phyloP scores from a whole-genome alignment of 495 filamentous ascomycete genomes.

The Podospora sp. region DNA sequence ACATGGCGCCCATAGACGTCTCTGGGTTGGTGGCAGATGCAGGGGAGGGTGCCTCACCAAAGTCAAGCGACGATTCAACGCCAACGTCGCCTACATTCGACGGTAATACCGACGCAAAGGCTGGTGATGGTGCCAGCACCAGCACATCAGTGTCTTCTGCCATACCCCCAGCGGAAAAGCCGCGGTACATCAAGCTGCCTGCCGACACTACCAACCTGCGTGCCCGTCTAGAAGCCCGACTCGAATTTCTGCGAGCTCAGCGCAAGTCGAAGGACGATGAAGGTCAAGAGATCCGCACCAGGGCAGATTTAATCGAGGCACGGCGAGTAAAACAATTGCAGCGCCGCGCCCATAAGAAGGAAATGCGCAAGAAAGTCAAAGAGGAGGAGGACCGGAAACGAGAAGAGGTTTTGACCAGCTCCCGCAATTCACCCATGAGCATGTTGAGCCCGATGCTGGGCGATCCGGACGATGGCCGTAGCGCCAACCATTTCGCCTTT shows the following conservation, averaged over 20 bases:
- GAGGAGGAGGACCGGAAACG: conserved; percentile 70
- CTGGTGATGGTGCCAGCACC: conserved; percentile 55
- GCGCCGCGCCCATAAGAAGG: conserved; percentile 84
- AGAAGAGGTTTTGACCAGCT: conserved; percentile 67
- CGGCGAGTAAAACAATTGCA: conserved; percentile 83
- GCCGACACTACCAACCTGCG: conserved; percentile 69
- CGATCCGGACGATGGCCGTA: conserved; percentile 49
- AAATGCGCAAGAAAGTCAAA: conserved; percentile 70
- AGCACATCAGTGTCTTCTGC: conserved; percentile 75
- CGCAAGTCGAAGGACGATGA: conserved; percentile 82
- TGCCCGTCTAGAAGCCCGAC: conserved; percentile 74
- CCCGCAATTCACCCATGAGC: conserved; percentile 58
- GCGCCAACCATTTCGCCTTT: conserved; percentile 75
- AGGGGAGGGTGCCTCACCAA: conserved; percentile 45
- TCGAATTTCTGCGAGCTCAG: conserved; percentile 76
- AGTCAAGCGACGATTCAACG: conserved; percentile 51
- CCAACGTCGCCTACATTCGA: conserved; percentile 69
- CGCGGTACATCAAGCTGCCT: conserved; percentile 56
- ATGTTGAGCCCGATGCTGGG: conserved; percentile 73
- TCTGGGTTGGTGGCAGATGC: conserved; percentile 48
- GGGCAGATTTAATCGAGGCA: conserved; percentile 87
- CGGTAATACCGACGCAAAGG: conserved; percentile 41
- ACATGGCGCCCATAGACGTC: conserved; percentile 50
- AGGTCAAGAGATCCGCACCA: conserved; percentile 74
- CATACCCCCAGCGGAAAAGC: conserved; percentile 59